phyloP scores from a whole-genome alignment of 1,139 yeast species.

The Pichia sp. region DNA sequence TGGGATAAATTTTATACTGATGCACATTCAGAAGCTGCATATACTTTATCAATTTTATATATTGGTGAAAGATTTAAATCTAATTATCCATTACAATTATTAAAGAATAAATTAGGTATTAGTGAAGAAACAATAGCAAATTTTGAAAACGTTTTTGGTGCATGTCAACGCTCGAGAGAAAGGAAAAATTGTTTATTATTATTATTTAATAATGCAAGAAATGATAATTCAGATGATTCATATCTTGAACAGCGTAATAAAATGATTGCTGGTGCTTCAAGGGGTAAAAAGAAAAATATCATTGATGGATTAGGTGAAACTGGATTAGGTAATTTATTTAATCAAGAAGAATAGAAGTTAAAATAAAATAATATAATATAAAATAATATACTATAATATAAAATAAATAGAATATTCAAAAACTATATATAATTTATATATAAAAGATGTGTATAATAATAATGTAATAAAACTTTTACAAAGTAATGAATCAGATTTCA shows the following conservation, averaged over 20 bases:
- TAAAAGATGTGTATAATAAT: not conserved
- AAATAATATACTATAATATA: not conserved
- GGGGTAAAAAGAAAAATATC: conserved; percentile 28
- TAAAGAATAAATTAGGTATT: conserved; percentile 40
- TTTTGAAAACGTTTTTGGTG: conserved; percentile 44
- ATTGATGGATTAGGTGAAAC: conserved; percentile 26
- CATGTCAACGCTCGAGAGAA: conserved; percentile 47
- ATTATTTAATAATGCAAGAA: conserved; percentile 39
- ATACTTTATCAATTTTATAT: conserved; percentile 75
- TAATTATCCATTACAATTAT: conserved; percentile 43
- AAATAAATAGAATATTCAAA: not conserved
- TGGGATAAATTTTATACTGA: conserved; percentile 76
- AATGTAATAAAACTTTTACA: not conserved
- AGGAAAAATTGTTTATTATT: conserved; percentile 48
- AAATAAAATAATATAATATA: not conserved
- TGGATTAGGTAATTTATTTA: conserved; percentile 42
- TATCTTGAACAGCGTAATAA: conserved; percentile 15
- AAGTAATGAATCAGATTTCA: conserved; percentile 12
- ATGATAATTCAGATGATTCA: conserved; percentile 28
- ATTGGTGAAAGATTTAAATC: conserved; percentile 62
- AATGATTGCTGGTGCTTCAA: conserved; percentile 16
- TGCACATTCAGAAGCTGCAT: conserved; percentile 86
- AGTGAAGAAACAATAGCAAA: conserved; percentile 40
- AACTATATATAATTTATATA: not conserved
- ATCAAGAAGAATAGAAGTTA: conserved; percentile 30